Evolutionary conservation across 805 yeast genomes (phyloP).

Genomic region (Monosporozyma aquatica): DNA sequence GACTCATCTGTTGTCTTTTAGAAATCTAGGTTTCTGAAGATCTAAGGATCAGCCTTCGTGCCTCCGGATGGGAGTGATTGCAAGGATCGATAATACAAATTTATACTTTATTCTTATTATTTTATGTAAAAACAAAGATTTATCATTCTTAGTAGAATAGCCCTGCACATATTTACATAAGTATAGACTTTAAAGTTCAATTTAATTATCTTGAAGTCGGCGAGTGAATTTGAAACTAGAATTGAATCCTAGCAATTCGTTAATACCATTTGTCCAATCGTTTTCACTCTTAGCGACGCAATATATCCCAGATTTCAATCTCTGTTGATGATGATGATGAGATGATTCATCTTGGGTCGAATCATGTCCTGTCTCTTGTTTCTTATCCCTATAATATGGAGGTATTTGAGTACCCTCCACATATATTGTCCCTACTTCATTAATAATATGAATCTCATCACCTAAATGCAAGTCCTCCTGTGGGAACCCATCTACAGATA

Average conservation of each 20-base stretch:
- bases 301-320: constrained; percentile 57
- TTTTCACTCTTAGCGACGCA: constrained; percentile 75
- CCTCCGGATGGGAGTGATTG: constrained; percentile 61
- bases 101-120: constrained; percentile 5
- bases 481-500: constrained; percentile 79
- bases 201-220: constrained; percentile 9
- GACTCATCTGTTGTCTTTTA: constrained; percentile 42
- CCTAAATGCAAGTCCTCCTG: constrained; percentile 60
- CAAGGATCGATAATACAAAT: constrained; percentile 38
- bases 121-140: not conserved
- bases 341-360: not conserved
- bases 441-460: constrained; percentile 67
- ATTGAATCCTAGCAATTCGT: constrained; percentile 82
- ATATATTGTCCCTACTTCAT: constrained; percentile 54
- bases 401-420: constrained; percentile 42
- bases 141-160: no score
- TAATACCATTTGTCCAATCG: constrained; percentile 89
- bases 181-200: not conserved
- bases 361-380: not conserved
- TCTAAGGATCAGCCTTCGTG: constrained; percentile 69
- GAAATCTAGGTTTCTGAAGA: constrained; percentile 34
- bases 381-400: constrained; percentile 6
- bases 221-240: constrained; percentile 56
- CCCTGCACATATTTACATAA: no score
- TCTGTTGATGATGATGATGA: constrained; percentile 12